These are phyloP conservation scores for Metarhizium robertsii DNA, from an alignment of 2,329 filamentous ascomycete species.

Conservation along the genomic window DNA sequence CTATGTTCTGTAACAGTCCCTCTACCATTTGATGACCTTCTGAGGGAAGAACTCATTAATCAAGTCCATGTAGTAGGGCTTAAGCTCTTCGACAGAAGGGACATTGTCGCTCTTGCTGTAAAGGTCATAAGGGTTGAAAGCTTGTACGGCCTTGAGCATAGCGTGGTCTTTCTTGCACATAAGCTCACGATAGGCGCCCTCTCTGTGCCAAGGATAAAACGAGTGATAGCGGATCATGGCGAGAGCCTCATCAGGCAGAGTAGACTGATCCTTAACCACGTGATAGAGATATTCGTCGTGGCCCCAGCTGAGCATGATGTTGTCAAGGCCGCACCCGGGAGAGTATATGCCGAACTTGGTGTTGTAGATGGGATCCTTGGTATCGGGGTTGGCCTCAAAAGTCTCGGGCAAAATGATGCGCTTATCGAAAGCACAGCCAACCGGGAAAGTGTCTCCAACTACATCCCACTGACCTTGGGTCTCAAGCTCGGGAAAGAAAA, in stretches of 20 bases:
- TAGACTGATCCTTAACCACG: conserved; percentile 74
- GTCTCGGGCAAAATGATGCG: conserved; percentile 74
- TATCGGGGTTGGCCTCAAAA: conserved; percentile 71
- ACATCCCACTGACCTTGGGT: conserved; percentile 91
- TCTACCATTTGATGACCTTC: conserved; percentile 28
- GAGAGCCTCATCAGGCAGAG: conserved; percentile 68
- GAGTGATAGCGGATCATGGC: conserved; percentile 93
- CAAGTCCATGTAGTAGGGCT: conserved; percentile 39
- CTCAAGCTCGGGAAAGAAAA: conserved; percentile 55
- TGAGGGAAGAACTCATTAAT: conserved; percentile 34
- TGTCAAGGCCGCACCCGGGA: conserved; percentile 71
- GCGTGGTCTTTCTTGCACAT: conserved; percentile 75
- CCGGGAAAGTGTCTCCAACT: conserved; percentile 77
- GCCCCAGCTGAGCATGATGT: conserved; percentile 84
- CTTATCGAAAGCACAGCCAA: conserved; percentile 66
- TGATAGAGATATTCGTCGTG: conserved; percentile 85
- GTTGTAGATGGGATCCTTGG: conserved; percentile 59
- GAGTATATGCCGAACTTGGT: conserved; percentile 73
- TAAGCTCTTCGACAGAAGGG: conserved; percentile 66
- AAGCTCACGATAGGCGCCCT: conserved; percentile 69
- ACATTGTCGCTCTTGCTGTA: conserved; percentile 86
- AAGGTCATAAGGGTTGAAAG: conserved; percentile 85
- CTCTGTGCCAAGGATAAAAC: conserved; percentile 86
- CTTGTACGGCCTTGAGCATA: conserved; percentile 72
- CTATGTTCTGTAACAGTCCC: not conserved